These are phyloP conservation scores for Cryptosporidium sp. DNA, from an alignment of 169 alveolate species.

Conservation along the genomic window DNA sequence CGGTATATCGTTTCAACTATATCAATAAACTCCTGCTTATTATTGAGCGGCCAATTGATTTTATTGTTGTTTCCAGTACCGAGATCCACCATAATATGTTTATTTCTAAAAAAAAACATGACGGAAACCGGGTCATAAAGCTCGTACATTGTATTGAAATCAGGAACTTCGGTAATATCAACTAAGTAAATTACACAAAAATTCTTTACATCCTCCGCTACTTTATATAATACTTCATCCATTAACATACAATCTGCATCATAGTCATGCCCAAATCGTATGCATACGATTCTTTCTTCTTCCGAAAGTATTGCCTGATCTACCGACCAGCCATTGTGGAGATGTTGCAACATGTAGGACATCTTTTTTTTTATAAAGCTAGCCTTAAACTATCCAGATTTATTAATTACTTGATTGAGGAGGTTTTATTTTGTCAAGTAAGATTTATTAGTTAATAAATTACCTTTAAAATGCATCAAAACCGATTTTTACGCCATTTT, in stretches of 20 bases:
- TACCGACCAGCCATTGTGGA: conserved; percentile 98
- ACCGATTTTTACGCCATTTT: neutral
- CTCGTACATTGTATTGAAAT: conserved; percentile 98
- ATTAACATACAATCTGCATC: conserved; percentile 97
- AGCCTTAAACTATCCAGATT: neutral
- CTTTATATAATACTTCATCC: conserved; percentile 96
- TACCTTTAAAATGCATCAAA: neutral
- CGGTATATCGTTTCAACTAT: conserved; percentile 96
- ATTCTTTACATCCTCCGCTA: conserved; percentile 95
- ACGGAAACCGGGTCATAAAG: conserved; percentile 98
- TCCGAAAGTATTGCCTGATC: conserved; percentile 98
- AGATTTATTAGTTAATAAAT: neutral
- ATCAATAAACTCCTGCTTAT: conserved; percentile 97
- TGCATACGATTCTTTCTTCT: conserved; percentile 96
- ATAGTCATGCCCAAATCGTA: conserved; percentile 98
- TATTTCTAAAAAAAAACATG: conserved; percentile 98
- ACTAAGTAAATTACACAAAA: conserved; percentile 97
- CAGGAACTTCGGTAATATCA: conserved; percentile 98
- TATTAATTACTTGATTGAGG: neutral
- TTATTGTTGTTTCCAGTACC: conserved; percentile 99
- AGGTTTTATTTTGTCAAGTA: neutral
- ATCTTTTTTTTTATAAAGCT: conserved; percentile 78
- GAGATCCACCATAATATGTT: conserved; percentile 98
- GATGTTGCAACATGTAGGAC: conserved; percentile 98
- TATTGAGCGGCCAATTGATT: conserved; percentile 97